phyloP scores from a whole-genome alignment of 768 basidiomycete species.

The Cystofilobasidium ferigula region DNA sequence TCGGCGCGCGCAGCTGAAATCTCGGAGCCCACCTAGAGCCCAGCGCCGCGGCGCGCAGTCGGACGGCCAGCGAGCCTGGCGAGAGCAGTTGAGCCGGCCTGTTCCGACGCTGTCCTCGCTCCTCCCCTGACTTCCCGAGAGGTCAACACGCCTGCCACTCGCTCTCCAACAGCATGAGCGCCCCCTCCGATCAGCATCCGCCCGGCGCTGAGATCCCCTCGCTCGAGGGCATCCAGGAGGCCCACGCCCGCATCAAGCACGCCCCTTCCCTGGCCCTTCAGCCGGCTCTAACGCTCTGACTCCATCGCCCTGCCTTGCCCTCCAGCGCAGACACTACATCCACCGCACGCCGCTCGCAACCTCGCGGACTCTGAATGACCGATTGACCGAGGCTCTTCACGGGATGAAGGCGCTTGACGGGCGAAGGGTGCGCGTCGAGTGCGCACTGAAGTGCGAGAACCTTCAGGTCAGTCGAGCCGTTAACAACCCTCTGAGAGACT shows the following conservation, averaged over 20 bases:
- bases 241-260: background rate
- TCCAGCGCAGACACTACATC: background rate
- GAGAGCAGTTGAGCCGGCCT: too few species aligned
- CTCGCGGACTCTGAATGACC: background rate
- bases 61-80: too few species aligned
- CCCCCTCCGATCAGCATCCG: background rate
- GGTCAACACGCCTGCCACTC: too few species aligned
- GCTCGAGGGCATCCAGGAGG: background rate
- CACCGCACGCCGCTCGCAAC: background rate
- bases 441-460: constrained; percentile 9
- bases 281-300: background rate
- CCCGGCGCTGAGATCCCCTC: background rate
- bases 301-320: background rate
- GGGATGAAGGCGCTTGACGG: background rate
- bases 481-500: background rate
- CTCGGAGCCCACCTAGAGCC: too few species aligned
- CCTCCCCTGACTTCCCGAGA: too few species aligned
- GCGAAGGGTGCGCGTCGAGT: background rate
- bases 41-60: too few species aligned
- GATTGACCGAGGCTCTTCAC: background rate
- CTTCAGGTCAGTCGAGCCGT: background rate
- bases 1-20: too few species aligned
- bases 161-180: background rate
- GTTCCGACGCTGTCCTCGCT: too few species aligned
- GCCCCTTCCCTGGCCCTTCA: background rate